These are phyloP conservation scores for Serendipita vermifera DNA, from an alignment of 768 basidiomycete genomes.

Conservation along the genomic window DNA sequence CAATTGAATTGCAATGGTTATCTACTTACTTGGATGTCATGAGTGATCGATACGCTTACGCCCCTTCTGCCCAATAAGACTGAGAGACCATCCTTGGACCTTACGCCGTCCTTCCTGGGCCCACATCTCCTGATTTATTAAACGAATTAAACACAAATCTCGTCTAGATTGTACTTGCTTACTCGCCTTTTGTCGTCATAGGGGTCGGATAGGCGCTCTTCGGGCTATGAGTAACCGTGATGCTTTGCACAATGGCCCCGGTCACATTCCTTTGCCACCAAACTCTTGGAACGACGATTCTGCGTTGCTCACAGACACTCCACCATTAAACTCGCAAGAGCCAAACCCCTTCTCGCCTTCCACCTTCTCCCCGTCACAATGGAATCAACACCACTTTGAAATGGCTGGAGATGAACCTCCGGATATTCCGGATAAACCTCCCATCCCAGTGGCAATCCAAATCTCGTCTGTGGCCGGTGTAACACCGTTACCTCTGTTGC, in stretches of 20 bases:
- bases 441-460: constrained; percentile 28
- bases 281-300: constrained; percentile 11
- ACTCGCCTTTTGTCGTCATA: not conserved
- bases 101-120: not conserved
- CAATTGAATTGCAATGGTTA: not conserved
- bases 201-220: no score
- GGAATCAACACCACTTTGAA: not conserved
- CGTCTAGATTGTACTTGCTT: no score
- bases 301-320: constrained; percentile 12
- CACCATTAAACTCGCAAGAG: constrained; percentile 6
- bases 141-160: not conserved
- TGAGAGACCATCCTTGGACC: not conserved
- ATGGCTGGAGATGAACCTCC: constrained; percentile 8
- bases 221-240: not conserved
- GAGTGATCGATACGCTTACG: no score
- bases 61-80: no score
- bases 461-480: constrained; percentile 24
- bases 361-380: constrained; percentile 2
- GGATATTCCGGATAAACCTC: constrained; percentile 6
- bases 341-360: not conserved
- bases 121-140: not conserved
- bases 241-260: not conserved
- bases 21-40: no score
- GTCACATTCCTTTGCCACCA: constrained; percentile 11
- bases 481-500: constrained; percentile 72